phyloP scores from a whole-genome alignment of 257 asterid species.

The Cinchona pubescens region DNA sequence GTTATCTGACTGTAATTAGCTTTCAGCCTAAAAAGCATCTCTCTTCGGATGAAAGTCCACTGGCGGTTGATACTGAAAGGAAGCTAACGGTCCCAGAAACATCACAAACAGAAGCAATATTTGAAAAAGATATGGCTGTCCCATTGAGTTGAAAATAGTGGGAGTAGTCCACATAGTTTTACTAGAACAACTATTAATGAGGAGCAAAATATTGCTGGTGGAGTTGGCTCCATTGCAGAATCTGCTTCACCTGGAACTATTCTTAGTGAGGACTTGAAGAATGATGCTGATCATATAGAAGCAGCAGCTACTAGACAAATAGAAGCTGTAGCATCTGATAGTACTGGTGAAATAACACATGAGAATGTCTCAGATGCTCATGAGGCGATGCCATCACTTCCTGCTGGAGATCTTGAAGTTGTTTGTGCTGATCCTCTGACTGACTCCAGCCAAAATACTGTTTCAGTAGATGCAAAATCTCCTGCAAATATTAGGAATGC shows the following conservation, averaged over 20 bases:
- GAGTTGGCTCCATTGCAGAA: conserved; percentile 43
- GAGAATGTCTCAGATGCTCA: conserved; percentile 38
- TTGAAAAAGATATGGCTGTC: conserved; percentile 35
- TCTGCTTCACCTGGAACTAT: conserved; percentile 45
- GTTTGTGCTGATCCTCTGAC: conserved; percentile 35
- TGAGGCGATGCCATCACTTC: conserved; percentile 33
- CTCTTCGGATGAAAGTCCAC: conserved; percentile 47
- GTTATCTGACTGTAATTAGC: conserved; percentile 27
- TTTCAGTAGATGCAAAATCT: conserved; percentile 38
- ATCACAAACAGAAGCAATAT: conserved; percentile 42
- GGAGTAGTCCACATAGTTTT: conserved; percentile 32
- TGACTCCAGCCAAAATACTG: conserved; percentile 44
- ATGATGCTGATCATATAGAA: conserved; percentile 37
- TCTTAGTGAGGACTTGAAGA: conserved; percentile 42
- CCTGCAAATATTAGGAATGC: conserved; percentile 32
- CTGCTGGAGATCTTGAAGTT: conserved; percentile 37
- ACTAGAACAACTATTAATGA: conserved; percentile 33
- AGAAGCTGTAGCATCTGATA: conserved; percentile 36
- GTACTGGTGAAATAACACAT: conserved; percentile 34
- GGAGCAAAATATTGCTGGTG: conserved; percentile 40
- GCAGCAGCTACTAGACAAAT: conserved; percentile 33
- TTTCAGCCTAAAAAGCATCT: conserved; percentile 57
- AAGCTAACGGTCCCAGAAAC: conserved; percentile 40
- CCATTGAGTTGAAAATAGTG: conserved; percentile 37
- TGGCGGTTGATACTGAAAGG: conserved; percentile 35